Evolutionary conservation across 2,329 filamentous ascomycete species (phyloP).

Genomic region (Ophiostoma ulmi): DNA sequence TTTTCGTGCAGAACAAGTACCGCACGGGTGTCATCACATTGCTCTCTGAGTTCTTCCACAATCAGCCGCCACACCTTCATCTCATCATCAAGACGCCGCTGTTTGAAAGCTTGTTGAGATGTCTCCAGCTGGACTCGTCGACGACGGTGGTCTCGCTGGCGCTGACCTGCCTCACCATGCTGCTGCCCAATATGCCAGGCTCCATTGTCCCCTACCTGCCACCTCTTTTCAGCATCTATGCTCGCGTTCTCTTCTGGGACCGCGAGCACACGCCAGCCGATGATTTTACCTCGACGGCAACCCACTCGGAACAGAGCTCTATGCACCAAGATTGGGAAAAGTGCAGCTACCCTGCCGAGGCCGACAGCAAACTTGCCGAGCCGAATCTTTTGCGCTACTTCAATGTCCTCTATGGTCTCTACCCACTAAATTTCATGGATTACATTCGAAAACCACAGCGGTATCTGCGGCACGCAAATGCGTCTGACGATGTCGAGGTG

Average conservation of each 20-base stretch:
- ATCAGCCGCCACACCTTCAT: constrained; percentile 74
- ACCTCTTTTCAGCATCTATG: constrained; percentile 75
- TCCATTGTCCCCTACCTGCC: constrained; percentile 64
- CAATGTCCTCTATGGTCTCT: constrained; percentile 75
- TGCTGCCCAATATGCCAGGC: constrained; percentile 73
- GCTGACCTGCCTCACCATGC: constrained; percentile 71
- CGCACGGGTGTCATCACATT: constrained; percentile 62
- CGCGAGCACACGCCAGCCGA: constrained; percentile 43
- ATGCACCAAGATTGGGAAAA: constrained; percentile 56
- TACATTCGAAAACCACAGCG: constrained; percentile 78
- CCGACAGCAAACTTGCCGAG: constrained; percentile 54
- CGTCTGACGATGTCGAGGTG: constrained; percentile 69
- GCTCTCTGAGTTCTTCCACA: constrained; percentile 66
- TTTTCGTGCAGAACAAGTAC: constrained; percentile 59
- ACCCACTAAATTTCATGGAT: constrained; percentile 80
- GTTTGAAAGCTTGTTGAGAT: constrained; percentile 65
- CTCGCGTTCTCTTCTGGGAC: constrained; percentile 74
- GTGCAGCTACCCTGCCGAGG: constrained; percentile 52
- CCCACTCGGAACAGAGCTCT: constrained; percentile 15
- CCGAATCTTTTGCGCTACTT: constrained; percentile 70
- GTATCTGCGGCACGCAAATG: constrained; percentile 69
- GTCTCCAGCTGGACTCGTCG: constrained; percentile 71
- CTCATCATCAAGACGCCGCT: constrained; percentile 66
- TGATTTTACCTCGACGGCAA: constrained; percentile 27
- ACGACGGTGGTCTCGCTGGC: constrained; percentile 71